Conservation (phyloP, 1,284 basidiomycete species). For the Fomitopsis palustris region DNA sequence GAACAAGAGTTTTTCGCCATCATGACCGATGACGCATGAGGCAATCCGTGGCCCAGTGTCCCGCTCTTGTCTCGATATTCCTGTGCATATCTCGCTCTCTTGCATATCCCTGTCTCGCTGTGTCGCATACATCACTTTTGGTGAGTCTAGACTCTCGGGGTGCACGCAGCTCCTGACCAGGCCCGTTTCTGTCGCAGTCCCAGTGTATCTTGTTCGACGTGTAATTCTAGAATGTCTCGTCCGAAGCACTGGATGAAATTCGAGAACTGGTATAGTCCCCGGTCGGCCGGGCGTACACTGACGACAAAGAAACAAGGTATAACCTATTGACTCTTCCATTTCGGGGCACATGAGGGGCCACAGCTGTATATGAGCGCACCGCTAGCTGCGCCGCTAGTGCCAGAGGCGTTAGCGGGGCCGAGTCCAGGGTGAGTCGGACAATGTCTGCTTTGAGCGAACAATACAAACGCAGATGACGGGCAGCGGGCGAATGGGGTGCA, state of each 20-base stretch:
- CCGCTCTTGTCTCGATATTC: background rate
- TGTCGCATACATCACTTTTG: background rate
- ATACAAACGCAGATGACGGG: background rate
- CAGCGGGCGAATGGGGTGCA: background rate
- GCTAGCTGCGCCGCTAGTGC: background rate
- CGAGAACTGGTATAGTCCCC: background rate
- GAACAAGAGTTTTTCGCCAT: constrained; percentile 94
- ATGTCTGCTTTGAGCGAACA: background rate
- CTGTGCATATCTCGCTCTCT: constrained; percentile 9
- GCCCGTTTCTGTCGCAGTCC: background rate
- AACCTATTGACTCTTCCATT: background rate
- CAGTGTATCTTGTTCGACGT: background rate
- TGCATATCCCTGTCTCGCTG: constrained; percentile 4
- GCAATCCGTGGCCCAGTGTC: background rate
- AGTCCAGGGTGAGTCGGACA: background rate
- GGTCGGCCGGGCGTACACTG: background rate
- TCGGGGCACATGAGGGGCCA: background rate
- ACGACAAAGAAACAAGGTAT: background rate
- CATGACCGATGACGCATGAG: constrained; percentile 88
- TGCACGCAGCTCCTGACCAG: background rate
- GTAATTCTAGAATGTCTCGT: background rate
- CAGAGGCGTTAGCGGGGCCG: background rate
- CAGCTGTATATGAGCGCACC: background rate
- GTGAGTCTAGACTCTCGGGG: background rate
- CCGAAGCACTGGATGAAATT: background rate